A percentile compares a stretch with the other conserved stretches of the same genome.
Conservation (phyloP, 2,329 filamentous ascomycete species). For the Fusarium abutilonis region DNA sequence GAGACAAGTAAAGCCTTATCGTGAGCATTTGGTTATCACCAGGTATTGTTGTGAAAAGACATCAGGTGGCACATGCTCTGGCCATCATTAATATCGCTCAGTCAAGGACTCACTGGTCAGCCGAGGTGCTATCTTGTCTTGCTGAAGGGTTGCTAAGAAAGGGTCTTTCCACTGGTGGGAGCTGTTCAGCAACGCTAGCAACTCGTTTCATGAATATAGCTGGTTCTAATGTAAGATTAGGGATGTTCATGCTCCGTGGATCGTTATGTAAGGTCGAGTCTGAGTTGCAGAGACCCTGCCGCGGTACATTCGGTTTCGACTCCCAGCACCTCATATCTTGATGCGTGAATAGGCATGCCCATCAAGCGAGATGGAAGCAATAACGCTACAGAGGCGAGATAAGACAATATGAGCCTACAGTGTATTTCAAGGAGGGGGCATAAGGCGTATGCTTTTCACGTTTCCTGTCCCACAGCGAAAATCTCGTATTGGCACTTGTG, state of each 20-base stretch:
- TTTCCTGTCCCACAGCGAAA: slow-evolving; percentile 25
- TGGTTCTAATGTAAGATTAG: too few species aligned
- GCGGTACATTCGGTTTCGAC: too few species aligned
- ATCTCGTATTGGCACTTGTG: slow-evolving; percentile 36
- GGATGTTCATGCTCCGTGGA: too few species aligned
- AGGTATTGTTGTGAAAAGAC: slow-evolving; percentile 6
- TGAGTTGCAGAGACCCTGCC: too few species aligned
- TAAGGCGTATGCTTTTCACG: not conserved
- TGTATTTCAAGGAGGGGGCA: too few species aligned
- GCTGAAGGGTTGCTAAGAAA: not conserved
- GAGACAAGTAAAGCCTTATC: not conserved
- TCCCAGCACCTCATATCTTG: too few species aligned
- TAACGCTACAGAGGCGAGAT: not conserved
- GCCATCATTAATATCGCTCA: not conserved
- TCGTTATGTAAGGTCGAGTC: too few species aligned
- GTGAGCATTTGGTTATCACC: not conserved
- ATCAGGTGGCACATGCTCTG: slow-evolving; percentile 3
- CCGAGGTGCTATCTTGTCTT: not conserved
- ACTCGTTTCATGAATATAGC: too few species aligned
- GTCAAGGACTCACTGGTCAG: not conserved
- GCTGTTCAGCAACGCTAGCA: too few species aligned
- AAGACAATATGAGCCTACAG: too few species aligned
- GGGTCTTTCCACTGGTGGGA: not conserved
- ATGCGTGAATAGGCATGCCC: too few species aligned
- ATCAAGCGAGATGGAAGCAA: not conserved